Base-by-base conservation (phyloP, 2,329 filamentous ascomycete genomes). In the Sarocladiaceae sp. region DNA sequence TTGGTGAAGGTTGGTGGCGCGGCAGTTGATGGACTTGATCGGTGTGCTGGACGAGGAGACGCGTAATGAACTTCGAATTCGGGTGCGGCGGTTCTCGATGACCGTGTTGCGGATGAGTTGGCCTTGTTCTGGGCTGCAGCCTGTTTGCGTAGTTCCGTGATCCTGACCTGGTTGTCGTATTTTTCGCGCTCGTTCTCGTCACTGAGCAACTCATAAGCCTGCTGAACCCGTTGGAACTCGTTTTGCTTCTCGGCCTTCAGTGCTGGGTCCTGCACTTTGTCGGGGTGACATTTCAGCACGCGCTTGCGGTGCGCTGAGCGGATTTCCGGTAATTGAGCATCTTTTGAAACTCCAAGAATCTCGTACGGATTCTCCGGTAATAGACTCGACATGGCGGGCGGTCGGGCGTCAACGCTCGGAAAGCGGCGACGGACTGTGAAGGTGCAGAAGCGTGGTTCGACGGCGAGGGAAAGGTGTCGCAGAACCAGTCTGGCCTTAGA, bases 161-260 rank as follows among this genome's bases (percentile, higher is more conserved):
- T 68, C 61, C 78, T 83, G 56, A 87, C 76, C 31, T 36, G 47
- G 22, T 36, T 25, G 69, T 97, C 90, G 68, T 97, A 96, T 59
- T 84, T 83, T 54, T 75, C 70, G 54, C 90, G 78, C 64, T 86
- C 83, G 6, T 73, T 76, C 25, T 93, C 87, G 64, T 97, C 86
- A 62, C 83, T 88, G 55, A 99, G 81, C 26, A 94, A 77, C 70
- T 97, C 94, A 70, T 96, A 99, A 49, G 94, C 92, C 61, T 92
- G 83, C 68, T 97, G 92, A 29, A 97, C 89, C 66, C 84, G 85
- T 70, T 97, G 91, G 64, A 97, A 99, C 69, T 96, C 86, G 60
- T 90, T 86, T 60, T 88, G 84, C 68, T 92, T 95, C 60, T 83
- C 74, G 54, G 83, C 82, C 70, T 94, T 95, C 62, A 88, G 75